Base-by-base conservation (phyloP, 139 green algal genomes). In the Parachlorella kessleri region DNA sequence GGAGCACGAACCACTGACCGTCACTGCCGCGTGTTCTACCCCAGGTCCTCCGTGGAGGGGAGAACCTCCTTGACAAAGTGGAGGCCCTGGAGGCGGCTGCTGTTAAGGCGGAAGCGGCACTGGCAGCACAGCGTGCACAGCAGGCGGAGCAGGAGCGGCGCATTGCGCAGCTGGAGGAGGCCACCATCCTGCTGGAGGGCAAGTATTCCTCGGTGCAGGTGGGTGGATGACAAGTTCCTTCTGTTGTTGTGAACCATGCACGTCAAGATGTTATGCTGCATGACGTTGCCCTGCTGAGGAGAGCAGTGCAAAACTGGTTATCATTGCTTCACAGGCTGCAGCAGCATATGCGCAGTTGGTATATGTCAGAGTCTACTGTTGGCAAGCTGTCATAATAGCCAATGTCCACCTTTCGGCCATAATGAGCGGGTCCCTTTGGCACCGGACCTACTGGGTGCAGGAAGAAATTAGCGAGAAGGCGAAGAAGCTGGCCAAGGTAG, bases 11-110 rank as follows among this genome's bases (percentile, higher is more conserved):
- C n/a, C n/a, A n/a, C n/a, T n/a, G n/a, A n/a, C n/a, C n/a, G n/a
- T n/a, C n/a, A n/a, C n/a, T n/a, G n/a, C n/a, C n/a, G n/a, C n/a
- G n/a, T n/a, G n/a, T n/a, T n/a, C n/a, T n/a, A n/a, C n/a, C n/a
- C n/a, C 59, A 79, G 75, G 75, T 81, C 33, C 75, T 81, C 33
- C 66, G 75, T 10, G 75, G 75, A 4, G 75, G 75, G 1, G 28
- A 69, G 30, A 81, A 81, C 48, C 66, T 81, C 33, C 42, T 75
- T 23, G 66, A 69, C 35, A 55, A 81, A 26, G 75, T 81, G 30
- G 66, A 81, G 33, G 48, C 28, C 0, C 35, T 81, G 66, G 75
- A 81, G 36, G 66, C 48, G 42, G 48, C 67, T 18, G 75, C 75
- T 7, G 66, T 53, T 10, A 14, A 3, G 26, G 41, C 42, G 35